These are phyloP conservation scores for Kockovaella imperatae DNA, from an alignment of 768 basidiomycete genomes.

Conservation along the genomic window DNA sequence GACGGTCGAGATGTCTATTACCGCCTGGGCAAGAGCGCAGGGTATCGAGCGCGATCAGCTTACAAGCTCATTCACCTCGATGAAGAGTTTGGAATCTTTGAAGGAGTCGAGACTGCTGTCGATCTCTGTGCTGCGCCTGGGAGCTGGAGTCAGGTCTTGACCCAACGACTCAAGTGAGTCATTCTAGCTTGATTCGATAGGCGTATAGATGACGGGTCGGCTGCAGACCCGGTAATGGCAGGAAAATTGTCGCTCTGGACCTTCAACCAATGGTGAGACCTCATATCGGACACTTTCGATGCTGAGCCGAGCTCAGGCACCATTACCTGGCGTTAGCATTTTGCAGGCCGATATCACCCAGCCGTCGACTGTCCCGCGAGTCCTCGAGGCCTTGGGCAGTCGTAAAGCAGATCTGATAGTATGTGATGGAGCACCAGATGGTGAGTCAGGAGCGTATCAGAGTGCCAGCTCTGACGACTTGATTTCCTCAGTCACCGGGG, in stretches of 20 bases:
- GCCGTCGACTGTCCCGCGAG: constrained; percentile 44
- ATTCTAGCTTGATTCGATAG: neutral
- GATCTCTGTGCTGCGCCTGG: constrained; percentile 45
- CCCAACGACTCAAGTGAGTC: constrained; percentile 41
- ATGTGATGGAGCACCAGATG: constrained; percentile 51
- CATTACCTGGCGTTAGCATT: constrained; percentile 45
- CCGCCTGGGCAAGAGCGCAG: constrained; percentile 35
- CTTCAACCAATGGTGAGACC: constrained; percentile 36
- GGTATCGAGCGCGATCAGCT: constrained; percentile 42
- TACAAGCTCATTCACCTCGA: constrained; percentile 43
- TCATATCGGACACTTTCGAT: neutral
- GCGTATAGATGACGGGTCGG: neutral
- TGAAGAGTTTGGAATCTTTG: constrained; percentile 43
- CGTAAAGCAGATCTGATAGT: constrained; percentile 47
- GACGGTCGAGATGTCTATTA: constrained; percentile 44
- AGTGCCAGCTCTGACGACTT: neutral
- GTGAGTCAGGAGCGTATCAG: constrained; percentile 19
- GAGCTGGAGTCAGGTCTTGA: constrained; percentile 47
- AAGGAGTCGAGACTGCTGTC: constrained; percentile 37
- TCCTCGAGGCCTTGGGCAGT: constrained; percentile 46
- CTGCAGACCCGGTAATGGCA: constrained; percentile 1
- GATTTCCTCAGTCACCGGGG: constrained; percentile 46
- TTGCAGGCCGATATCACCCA: constrained; percentile 49
- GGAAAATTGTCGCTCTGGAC: constrained; percentile 36
- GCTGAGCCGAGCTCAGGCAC: constrained; percentile 39